Evolutionary conservation across 768 basidiomycete species (phyloP).

Genomic region (Tremella yokohamensis): DNA sequence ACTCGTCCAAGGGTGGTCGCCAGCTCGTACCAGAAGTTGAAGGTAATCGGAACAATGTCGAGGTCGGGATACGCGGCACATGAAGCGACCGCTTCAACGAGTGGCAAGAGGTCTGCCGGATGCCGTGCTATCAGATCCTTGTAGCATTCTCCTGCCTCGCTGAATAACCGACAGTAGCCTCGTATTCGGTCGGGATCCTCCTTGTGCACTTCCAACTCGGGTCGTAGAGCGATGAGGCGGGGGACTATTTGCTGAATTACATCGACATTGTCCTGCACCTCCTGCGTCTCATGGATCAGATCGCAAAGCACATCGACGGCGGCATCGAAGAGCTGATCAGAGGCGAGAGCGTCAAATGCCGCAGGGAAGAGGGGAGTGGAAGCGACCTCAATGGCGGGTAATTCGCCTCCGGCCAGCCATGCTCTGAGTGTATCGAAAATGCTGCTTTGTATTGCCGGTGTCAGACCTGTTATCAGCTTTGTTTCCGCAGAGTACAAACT

Average conservation of each 20-base stretch:
- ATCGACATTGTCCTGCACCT: conserved; percentile 87
- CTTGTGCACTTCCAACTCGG: conserved; percentile 57
- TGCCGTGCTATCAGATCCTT: conserved; percentile 81
- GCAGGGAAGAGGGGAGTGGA: conserved; percentile 74
- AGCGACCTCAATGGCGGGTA: conserved; percentile 62
- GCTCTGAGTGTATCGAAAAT: conserved; percentile 78
- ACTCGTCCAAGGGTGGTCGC: conserved; percentile 81
- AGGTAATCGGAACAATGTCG: conserved; percentile 95
- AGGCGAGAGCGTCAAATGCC: conserved; percentile 76
- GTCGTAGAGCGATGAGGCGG: conserved; percentile 69
- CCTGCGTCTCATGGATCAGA: conserved; percentile 96
- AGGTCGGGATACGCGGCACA: conserved; percentile 90
- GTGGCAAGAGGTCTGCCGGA: conserved; percentile 85
- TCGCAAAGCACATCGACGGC: conserved; percentile 91
- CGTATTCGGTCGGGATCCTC: conserved; percentile 80
- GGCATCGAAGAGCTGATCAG: conserved; percentile 84
- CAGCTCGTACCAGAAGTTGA: conserved; percentile 97
- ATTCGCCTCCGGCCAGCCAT: conserved; percentile 86
- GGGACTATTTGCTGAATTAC: conserved; percentile 86
- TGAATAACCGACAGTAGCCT: conserved; percentile 84
- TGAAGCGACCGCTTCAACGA: conserved; percentile 88
- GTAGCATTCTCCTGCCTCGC: conserved; percentile 98
- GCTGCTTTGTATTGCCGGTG: conserved; percentile 68
- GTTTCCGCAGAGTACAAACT: not conserved
- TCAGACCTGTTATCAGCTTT: conserved; percentile 63